Evolutionary conservation across 768 basidiomycete genomes (phyloP).

Genomic region (Mycena latifolia): DNA sequence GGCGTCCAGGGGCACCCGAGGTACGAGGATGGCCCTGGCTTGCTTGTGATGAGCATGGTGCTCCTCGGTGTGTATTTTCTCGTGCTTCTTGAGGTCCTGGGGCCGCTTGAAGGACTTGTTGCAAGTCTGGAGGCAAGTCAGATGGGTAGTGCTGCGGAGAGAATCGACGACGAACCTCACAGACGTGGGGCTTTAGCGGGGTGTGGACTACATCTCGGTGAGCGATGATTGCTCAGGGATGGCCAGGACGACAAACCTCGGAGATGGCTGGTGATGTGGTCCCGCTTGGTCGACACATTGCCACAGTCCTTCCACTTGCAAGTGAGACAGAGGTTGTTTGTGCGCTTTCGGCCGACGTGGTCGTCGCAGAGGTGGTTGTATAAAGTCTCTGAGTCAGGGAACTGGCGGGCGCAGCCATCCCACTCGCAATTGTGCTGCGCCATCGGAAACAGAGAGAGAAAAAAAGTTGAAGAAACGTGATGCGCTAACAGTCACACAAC

Average conservation of each 20-base stretch:
- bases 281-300: constrained; percentile 93
- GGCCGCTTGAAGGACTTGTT: constrained; percentile 98
- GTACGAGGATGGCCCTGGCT: too few relatives aligned
- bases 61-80: constrained; percentile 99
- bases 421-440: constrained; percentile 72
- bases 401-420: constrained; percentile 71
- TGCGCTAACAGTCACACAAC: too few relatives aligned
- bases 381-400: constrained; percentile 83
- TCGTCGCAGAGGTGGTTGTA: constrained; percentile 97
- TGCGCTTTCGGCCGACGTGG: constrained; percentile 95
- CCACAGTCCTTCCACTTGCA: constrained; percentile 98
- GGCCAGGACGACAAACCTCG: constrained; percentile 66
- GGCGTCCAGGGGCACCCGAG: too few relatives aligned
- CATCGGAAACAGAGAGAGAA: too few relatives aligned
- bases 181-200: constrained; percentile 95
- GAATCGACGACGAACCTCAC: constrained; percentile 65
- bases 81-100: constrained; percentile 99
- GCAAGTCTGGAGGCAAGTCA: constrained; percentile 73
- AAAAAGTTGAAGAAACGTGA: too few relatives aligned
- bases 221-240: background rate
- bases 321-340: constrained; percentile 95
- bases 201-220: constrained; percentile 78
- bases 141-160: constrained; percentile 24
- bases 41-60: constrained; percentile 97
- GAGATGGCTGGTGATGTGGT: constrained; percentile 99